Evolutionary conservation across 2,329 filamentous ascomycete genomes (phyloP).

Genomic region (Fonsecaea erecta): DNA sequence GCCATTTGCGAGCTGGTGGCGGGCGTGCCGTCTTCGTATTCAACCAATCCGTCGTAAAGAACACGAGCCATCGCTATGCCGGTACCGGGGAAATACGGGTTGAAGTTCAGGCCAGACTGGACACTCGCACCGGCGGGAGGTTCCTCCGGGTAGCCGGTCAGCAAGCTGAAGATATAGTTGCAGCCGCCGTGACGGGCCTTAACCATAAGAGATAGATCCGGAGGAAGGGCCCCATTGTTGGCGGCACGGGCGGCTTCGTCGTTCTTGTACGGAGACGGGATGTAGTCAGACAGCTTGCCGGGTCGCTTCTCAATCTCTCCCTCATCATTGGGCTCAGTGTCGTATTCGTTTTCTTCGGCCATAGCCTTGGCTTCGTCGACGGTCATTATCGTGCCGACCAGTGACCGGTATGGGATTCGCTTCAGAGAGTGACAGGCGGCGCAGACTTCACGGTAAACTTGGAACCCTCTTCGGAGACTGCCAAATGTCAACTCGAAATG

Average conservation of each 20-base stretch:
- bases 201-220: conserved; percentile 95
- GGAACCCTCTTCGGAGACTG: conserved; percentile 97
- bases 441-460: conserved; percentile 99
- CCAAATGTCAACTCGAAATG: conserved; percentile 37
- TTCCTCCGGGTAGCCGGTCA: conserved; percentile 98
- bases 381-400: conserved; percentile 90
- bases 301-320: conserved; percentile 98
- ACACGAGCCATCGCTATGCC: conserved; percentile 97
- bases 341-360: conserved; percentile 98
- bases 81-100: conserved; percentile 99
- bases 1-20: conserved; percentile 98
- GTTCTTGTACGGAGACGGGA: conserved; percentile 95
- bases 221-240: conserved; percentile 97
- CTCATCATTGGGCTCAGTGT: conserved; percentile 95
- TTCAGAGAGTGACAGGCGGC: conserved; percentile 94
- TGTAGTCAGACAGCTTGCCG: conserved; percentile 97
- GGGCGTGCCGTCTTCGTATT: conserved; percentile 95
- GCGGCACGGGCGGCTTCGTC: conserved; percentile 96
- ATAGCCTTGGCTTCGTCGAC: conserved; percentile 97
- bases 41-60: conserved; percentile 93
- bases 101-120: conserved; percentile 94
- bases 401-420: conserved; percentile 88
- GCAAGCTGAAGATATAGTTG: conserved; percentile 96
- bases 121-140: conserved; percentile 86
- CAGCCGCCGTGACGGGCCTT: conserved; percentile 97